Base-by-base conservation (phyloP, 306 rosid genomes). In the Crotalaria pallida region DNA sequence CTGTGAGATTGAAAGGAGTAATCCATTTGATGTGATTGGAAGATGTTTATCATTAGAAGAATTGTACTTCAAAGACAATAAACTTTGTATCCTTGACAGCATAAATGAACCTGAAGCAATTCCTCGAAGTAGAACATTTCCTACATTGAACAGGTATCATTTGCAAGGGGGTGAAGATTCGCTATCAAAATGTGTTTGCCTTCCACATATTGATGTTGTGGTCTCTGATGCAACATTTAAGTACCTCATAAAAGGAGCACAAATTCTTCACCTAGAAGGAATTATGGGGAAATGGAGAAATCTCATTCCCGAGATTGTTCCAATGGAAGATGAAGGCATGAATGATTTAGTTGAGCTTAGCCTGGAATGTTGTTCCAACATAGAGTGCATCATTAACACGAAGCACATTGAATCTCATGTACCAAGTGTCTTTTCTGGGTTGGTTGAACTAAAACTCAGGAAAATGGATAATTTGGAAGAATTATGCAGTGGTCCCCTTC, bases 1-100 rank as follows among this genome's bases (percentile, higher is more conserved):
- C 0, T 67, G 76, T 60, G 0, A 0, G 0, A 10, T 61, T 21
- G 0, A 0, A 58, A 6, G 2, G 57, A n/a, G n/a, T n/a, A 40
- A 63, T 55, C 64, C 67, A 19, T 58, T 49, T 12, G 8, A 70
- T 1, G 81, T 70, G 16, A 77, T 77, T 60, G 22, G 31, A 15
- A n/a, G n/a, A n/a, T n/a, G n/a, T n/a, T n/a, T n/a, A 7, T 16
- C 22, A 6, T 6, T 74, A 10, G 72, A 74, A 34, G 72, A 64
- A 34, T 41, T 64, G 38, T 74, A 56, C 26, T 24, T 41, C 52
- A 7, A 10, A 0, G 4, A 0, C 0, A 27, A 11, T 7, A 0
- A 27, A 0, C 4, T 27, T 0, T n/a, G n/a, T n/a, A n/a, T n/a
- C n/a, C 0, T 43, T 5, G 27, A 50, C 10, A 18, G 12, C 4